Conservation (phyloP, 2,329 filamentous ascomycete species). For the Cordyceps militaris region DNA sequence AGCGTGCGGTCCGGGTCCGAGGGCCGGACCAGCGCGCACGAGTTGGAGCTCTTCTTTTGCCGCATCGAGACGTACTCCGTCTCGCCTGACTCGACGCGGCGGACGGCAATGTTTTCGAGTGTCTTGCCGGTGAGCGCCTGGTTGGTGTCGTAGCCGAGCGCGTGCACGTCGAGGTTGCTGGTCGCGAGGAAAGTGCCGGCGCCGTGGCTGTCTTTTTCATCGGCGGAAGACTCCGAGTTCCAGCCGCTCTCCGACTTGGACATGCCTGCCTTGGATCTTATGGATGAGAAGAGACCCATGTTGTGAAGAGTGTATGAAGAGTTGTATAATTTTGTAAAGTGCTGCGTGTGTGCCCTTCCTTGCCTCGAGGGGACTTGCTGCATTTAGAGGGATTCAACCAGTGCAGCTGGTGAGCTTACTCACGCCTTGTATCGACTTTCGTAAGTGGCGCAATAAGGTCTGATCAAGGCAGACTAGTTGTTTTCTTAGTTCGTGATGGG, state of each 20-base stretch:
- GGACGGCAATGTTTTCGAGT: conserved; percentile 12
- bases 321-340: not conserved
- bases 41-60: conserved; percentile 18
- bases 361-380: not conserved
- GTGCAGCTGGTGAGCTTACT: not conserved
- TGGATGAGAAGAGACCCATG: conserved; percentile 1
- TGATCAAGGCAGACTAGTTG: not conserved
- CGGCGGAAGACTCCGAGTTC: conserved; percentile 1
- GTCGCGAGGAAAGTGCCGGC: conserved; percentile 6
- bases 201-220: not conserved
- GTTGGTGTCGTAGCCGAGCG: conserved; percentile 11
- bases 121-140: conserved; percentile 10
- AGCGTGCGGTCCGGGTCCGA: conserved; percentile 13
- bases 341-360: not conserved
- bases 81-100: conserved; percentile 4
- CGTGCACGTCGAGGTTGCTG: conserved; percentile 8
- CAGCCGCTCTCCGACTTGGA: not conserved
- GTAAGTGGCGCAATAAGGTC: not conserved
- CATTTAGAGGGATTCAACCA: not conserved
- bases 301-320: not conserved
- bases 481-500: too few species aligned
- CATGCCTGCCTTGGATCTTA: not conserved
- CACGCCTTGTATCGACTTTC: not conserved
- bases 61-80: conserved; percentile 18
- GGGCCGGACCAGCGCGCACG: conserved; percentile 18